A percentile compares a stretch with the other conserved stretches of the same genome.
Evolutionary conservation across 805 yeast species (phyloP).

Genomic region (Metschnikowia anglica): DNA sequence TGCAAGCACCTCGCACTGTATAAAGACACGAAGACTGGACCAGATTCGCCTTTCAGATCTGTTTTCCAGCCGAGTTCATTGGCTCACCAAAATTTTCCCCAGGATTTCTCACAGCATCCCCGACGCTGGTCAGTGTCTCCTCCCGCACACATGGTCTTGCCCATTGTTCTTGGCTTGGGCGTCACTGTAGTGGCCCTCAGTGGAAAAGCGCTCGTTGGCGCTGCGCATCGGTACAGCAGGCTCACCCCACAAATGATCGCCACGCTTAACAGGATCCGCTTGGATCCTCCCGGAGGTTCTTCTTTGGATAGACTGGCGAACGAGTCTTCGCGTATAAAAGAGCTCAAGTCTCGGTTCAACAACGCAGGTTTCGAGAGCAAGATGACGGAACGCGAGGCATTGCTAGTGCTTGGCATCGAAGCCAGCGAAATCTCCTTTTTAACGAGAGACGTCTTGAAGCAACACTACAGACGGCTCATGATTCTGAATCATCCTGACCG

Average conservation of each 20-base stretch:
- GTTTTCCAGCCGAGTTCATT: too few species aligned
- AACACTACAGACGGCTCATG: conserved; percentile 40
- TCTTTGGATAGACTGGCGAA: conserved; percentile 13
- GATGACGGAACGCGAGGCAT: conserved; percentile 47
- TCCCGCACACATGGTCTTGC: conserved; percentile 22
- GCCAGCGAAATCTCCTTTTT: conserved; percentile 36
- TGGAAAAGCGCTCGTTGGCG: conserved; percentile 15
- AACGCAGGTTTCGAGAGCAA: conserved; percentile 32
- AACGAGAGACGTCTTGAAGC: conserved; percentile 27
- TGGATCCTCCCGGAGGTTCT: conserved; percentile 12
- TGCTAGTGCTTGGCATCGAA: conserved; percentile 40
- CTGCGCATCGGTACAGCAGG: conserved; percentile 14
- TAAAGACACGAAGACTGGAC: too few species aligned
- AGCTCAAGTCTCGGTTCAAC: conserved; percentile 22
- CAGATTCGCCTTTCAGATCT: too few species aligned
- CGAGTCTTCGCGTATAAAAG: conserved; percentile 20
- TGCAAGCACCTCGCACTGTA: too few species aligned
- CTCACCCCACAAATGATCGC: conserved; percentile 25
- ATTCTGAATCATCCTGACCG: conserved; percentile 45
- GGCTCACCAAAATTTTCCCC: too few species aligned
- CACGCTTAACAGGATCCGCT: conserved; percentile 19
- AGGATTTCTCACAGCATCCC: too few species aligned
- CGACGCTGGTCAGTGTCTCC: too few species aligned
- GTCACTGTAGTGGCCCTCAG: conserved; percentile 21
- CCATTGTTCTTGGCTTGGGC: conserved; percentile 21